Evolutionary conservation across 805 yeast species (phyloP), one percentile per base, ranked within the genome.

Genomic region (Cyberlindnera nakhonratchasimensis): DNA sequence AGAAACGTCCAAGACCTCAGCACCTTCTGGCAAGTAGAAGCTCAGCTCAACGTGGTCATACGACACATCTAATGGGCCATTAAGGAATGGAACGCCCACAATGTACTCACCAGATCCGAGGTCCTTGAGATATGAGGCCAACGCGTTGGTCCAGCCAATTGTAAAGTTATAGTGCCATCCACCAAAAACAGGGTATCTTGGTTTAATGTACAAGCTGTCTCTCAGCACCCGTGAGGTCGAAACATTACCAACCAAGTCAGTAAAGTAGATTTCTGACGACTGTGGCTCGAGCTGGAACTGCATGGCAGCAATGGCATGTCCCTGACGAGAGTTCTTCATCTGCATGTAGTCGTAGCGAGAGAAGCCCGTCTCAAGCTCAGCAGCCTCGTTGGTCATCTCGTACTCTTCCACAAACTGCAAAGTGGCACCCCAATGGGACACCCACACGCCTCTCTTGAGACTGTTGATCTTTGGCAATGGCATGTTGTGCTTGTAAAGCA

Each of bases 151-250:
- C 96, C 96, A 93, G n/a, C 98, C 98, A 53, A 91, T 64, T 18
- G 98, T 93, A 71, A 87, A 93, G 66, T 91, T 88, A 66, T 88
- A 91, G 56, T 81, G 75, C 99, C 99, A 93, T 32, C 90, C 95
- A 37, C 99, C 99, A 64, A 87, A 86, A 6, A 93, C 62, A n/a
- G 99, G 99, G 70, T 71, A 93, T 62, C 99, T 76, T 43, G 98
- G 98, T 57, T 75, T 77, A 50, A 93, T 62, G 26, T 81, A 67
- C 36, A 87, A 65, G 46, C 52, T 59, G 39, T 63, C 59, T 5
- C 52, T 51, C 13, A 58, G 40, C 4, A 65, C 58, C 47, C 69
- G 68, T 37, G 84, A 82, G 3, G 97, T 86, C 6, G 96, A 82
- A 12, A 91, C 96, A 65, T 87, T 86, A 28, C 99, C 99, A 22